Conservation (phyloP, 352 stramenopile genomes). For the Phytophthora tubulina region DNA sequence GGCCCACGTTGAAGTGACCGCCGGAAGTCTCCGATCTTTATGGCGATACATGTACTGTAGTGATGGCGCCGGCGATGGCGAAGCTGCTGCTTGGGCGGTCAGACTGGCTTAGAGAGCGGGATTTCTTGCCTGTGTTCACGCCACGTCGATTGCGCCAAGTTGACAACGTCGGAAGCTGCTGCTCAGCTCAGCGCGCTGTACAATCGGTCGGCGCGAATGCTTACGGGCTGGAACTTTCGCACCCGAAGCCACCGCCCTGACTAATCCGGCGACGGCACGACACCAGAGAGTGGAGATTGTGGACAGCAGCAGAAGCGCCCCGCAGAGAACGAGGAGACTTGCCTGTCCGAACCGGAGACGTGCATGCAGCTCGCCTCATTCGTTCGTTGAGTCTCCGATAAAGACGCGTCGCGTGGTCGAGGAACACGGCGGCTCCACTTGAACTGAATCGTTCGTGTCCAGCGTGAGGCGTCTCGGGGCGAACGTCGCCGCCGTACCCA, state of each 20-base stretch:
- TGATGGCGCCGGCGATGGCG: too few species aligned
- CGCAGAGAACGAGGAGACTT: constrained; percentile 20
- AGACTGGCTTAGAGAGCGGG: too few species aligned
- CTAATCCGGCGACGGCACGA: constrained; percentile 14
- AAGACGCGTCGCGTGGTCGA: not conserved
- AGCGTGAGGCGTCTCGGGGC: constrained; percentile 12
- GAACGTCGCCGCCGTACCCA: not conserved
- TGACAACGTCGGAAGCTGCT: constrained; percentile 20
- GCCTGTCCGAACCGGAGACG: constrained; percentile 2
- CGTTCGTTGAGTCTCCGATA: constrained; percentile 22
- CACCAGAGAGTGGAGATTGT: constrained; percentile 28
- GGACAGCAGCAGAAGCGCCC: constrained; percentile 5
- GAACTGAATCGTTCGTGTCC: constrained; percentile 26
- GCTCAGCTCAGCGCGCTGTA: not conserved
- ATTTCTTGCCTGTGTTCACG: not conserved
- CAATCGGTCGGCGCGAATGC: constrained; percentile 35
- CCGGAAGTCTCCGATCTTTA: constrained; percentile 16
- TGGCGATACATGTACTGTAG: too few species aligned
- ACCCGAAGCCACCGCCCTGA: not conserved
- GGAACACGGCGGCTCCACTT: constrained; percentile 11
- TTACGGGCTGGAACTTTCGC: not conserved
- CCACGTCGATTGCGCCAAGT: not conserved
- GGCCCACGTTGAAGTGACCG: constrained; percentile 18
- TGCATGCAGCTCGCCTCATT: constrained; percentile 21
- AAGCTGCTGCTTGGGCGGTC: too few species aligned